Conservation (phyloP, 257 asterid species). For the Voacanga thouarsii region DNA sequence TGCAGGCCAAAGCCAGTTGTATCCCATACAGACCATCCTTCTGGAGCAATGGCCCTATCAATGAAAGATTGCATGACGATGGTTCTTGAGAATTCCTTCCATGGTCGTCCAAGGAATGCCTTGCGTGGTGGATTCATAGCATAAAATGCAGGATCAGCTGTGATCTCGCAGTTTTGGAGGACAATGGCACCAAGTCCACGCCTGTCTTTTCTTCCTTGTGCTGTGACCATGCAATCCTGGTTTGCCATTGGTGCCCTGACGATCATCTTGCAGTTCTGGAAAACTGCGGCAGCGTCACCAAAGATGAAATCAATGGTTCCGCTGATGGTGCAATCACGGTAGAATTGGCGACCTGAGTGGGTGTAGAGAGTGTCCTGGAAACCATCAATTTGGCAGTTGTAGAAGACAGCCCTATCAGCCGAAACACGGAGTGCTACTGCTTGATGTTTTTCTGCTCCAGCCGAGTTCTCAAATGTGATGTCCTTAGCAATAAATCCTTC, state of each 20-base stretch:
- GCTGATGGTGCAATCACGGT: slow-evolving; percentile 23
- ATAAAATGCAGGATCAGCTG: slow-evolving; percentile 8
- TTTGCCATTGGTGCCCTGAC: slow-evolving; percentile 21
- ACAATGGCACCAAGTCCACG: slow-evolving; percentile 22
- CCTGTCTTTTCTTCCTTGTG: slow-evolving; percentile 23
- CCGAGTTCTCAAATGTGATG: slow-evolving; percentile 32
- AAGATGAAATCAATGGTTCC: slow-evolving; percentile 39
- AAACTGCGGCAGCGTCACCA: slow-evolving; percentile 19
- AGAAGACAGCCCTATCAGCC: slow-evolving; percentile 19
- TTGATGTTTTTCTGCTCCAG: slow-evolving; percentile 26
- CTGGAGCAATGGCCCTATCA: slow-evolving; percentile 21
- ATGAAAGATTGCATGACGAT: slow-evolving; percentile 28
- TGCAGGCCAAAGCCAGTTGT: slow-evolving; percentile 14
- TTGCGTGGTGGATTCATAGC: not conserved
- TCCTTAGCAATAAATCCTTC: slow-evolving; percentile 18
- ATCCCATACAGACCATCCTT: slow-evolving; percentile 28
- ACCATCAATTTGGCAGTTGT: slow-evolving; percentile 31
- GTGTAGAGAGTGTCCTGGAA: slow-evolving; percentile 32
- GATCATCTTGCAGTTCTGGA: slow-evolving; percentile 29
- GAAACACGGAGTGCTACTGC: slow-evolving; percentile 34
- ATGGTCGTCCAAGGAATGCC: slow-evolving; percentile 31
- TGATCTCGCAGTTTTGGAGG: slow-evolving; percentile 19
- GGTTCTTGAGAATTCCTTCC: slow-evolving; percentile 32
- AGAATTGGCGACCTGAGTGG: slow-evolving; percentile 30
- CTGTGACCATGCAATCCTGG: slow-evolving; percentile 34